These are phyloP conservation scores for Serpula lacrymans DNA, from an alignment of 768 basidiomycete species.

Conservation along the genomic window DNA sequence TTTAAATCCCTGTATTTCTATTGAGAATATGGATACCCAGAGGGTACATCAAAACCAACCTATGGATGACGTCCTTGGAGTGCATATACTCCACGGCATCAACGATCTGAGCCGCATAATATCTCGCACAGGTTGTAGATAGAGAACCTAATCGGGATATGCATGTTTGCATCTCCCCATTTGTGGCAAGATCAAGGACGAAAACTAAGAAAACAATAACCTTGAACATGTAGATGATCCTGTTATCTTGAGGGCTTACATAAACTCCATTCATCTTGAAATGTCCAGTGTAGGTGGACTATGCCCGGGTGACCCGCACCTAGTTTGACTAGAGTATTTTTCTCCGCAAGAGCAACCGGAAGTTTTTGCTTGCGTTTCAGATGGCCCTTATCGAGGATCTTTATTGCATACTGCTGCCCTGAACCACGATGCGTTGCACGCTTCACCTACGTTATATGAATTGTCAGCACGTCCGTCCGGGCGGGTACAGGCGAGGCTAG, in stretches of 20 bases:
- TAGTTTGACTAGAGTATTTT: constrained; percentile 67
- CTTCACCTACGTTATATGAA: constrained; percentile 45
- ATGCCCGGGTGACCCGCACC: constrained; percentile 75
- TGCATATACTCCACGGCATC: constrained; percentile 93
- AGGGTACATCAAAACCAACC: constrained; percentile 43
- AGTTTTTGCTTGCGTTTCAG: constrained; percentile 76
- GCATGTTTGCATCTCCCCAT: constrained; percentile 74
- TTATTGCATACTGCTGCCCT: constrained; percentile 69
- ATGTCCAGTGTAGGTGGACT: constrained; percentile 76
- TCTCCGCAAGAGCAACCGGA: constrained; percentile 75
- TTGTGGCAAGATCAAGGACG: constrained; percentile 70
- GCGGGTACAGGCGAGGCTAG: not conserved
- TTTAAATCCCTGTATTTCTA: constrained; percentile 58
- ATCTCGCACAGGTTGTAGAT: constrained; percentile 68
- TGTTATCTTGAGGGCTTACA: constrained; percentile 49
- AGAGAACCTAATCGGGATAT: constrained; percentile 83
- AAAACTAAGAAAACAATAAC: constrained; percentile 50
- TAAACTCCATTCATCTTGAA: constrained; percentile 80
- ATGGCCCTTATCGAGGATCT: constrained; percentile 82
- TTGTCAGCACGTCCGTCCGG: constrained; percentile 7
- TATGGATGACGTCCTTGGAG: constrained; percentile 83
- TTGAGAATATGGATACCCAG: not conserved
- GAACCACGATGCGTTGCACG: constrained; percentile 51
- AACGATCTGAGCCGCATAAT: constrained; percentile 87
- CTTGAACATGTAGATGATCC: not conserved